Evolutionary conservation across 352 stramenopile species (phyloP), one percentile per base, ranked within the genome.

Genomic region (Pythium grandisporangium): DNA sequence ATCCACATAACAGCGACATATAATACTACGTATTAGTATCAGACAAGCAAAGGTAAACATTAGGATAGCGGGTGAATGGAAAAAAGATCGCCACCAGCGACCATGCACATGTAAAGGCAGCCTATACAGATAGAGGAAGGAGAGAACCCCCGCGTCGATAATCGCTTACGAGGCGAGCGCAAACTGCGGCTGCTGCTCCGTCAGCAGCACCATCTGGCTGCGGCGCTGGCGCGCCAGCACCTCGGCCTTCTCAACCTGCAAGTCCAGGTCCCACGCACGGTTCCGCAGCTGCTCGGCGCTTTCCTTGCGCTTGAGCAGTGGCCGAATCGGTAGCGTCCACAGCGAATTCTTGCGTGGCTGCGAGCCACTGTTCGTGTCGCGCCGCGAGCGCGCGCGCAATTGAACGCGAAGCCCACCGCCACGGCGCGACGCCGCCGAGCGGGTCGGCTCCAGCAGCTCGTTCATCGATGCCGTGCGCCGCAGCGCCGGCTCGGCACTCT

Each of bases 201-300:
- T 19, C 38, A 48, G 7, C 13, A 38, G 10, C 10, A 49, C 6
- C 42, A 41, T 49, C 6, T 34, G 30, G 8, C 30, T 16, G 14
- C 7, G 10, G 22, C 42, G 42, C 33, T 49, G 42, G 33, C 42
- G 23, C 37, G 51, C 26, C 35, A 53, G 45, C 40, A 61, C 38
- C 45, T 51, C 57, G 1, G 51, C 58, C 54, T 84, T 84, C 34
- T 74, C 67, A 4, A 74, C 24, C 30, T 56, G 41, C 24, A 60
- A 22, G 13, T 50, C 40, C 26, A 52, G 35, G 45, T 80, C 71
- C 35, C 66, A 38, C 43, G 60, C 58, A 37, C 66, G 65, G 44
- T 80, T 75, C 29, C 67, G 68, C 34, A 73, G 27, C 41, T 57
- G 59, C 41, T 78, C 51, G 5, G 56, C 62, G 30, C 63, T 81